Evolutionary conservation across 768 basidiomycete genomes (phyloP).

Genomic region (Sarcodon sp.): DNA sequence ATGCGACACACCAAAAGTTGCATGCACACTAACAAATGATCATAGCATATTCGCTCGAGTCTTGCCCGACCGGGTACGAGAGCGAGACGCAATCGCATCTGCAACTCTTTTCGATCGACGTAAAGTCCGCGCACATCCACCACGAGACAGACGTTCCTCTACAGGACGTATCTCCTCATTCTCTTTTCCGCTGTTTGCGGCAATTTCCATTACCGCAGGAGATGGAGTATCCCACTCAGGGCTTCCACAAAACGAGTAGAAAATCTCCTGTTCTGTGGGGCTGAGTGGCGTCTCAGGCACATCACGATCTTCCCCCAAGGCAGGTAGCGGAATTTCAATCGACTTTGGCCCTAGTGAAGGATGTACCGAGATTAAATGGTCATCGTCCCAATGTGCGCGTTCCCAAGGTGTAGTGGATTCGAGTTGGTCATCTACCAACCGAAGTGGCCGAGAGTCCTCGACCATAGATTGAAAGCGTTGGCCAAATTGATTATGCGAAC

Average conservation of each 20-base stretch:
- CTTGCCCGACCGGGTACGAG: slow-evolving; percentile 29
- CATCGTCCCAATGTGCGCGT: slow-evolving; percentile 10
- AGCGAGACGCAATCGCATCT: slow-evolving; percentile 36
- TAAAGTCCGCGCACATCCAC: slow-evolving; percentile 25
- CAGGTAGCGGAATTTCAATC: no score
- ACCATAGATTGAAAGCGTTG: slow-evolving; percentile 44
- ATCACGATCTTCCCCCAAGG: neutral
- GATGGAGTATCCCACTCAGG: slow-evolving; percentile 21
- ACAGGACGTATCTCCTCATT: neutral
- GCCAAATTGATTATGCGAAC: slow-evolving; percentile 48
- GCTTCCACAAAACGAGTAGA: slow-evolving; percentile 40
- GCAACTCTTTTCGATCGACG: slow-evolving; percentile 62
- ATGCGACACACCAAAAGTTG: neutral
- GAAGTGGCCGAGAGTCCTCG: slow-evolving; percentile 17
- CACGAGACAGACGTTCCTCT: neutral
- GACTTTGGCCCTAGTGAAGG: slow-evolving; percentile 7
- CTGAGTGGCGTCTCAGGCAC: slow-evolving; percentile 42
- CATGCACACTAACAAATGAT: no score
- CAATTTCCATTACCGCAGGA: slow-evolving; percentile 35
- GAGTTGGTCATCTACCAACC: slow-evolving; percentile 7
- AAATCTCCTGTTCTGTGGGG: slow-evolving; percentile 60
- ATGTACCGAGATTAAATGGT: slow-evolving; percentile 14
- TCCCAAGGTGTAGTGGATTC: slow-evolving; percentile 13
- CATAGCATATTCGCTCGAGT: slow-evolving; percentile 9
- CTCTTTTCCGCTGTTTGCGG: neutral